Percentiles rank a stretch among this genome's conserved stretches.
phyloP scores from a whole-genome alignment of 1,284 basidiomycete genomes.

The Trichosporon coremiiforme region DNA sequence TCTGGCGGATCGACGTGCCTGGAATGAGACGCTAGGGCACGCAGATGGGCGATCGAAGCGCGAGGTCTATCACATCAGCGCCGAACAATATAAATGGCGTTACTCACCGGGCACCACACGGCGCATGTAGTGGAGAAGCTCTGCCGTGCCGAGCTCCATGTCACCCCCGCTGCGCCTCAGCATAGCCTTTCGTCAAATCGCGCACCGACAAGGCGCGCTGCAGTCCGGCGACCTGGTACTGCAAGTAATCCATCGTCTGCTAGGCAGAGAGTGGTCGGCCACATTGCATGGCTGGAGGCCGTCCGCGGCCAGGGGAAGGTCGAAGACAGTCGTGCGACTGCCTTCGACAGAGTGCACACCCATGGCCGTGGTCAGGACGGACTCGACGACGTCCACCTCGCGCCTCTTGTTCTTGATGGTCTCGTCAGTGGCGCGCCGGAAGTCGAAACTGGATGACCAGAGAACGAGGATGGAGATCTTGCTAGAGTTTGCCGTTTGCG shows the following conservation, averaged over 20 bases:
- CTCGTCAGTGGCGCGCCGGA: not conserved
- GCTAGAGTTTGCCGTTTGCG: not conserved
- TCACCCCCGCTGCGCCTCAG: not conserved
- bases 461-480: not conserved
- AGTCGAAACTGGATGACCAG: not conserved
- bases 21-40: not conserved
- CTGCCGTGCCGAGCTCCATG: not conserved
- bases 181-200: not conserved
- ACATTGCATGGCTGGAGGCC: not conserved
- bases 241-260: not conserved
- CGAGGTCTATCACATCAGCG: not conserved
- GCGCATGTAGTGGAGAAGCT: conserved; percentile 11
- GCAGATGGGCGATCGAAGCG: not conserved
- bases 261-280: not conserved
- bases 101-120: not conserved
- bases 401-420: not conserved
- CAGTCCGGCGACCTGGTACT: not conserved
- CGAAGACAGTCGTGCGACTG: not conserved
- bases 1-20: not conserved
- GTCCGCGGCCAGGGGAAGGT: not conserved
- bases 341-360: not conserved
- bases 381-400: conserved; percentile 1
- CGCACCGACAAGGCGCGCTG: not conserved
- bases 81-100: not conserved
- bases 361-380: not conserved